Base-by-base conservation (phyloP, 2,329 filamentous ascomycete genomes). In the Fonsecaea pedrosoi region DNA sequence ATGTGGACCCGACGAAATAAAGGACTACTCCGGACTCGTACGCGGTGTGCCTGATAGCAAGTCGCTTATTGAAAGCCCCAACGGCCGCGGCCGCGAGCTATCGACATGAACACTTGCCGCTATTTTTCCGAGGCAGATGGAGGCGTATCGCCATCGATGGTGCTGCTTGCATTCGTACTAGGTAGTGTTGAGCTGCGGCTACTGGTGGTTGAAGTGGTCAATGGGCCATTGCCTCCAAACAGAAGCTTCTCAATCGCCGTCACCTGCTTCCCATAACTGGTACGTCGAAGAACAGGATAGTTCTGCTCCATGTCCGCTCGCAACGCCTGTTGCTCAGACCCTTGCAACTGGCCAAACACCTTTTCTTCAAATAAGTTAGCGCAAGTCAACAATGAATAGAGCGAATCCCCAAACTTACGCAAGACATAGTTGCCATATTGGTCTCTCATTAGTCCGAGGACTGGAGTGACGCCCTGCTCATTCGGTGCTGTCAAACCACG, bases 351-450 rank as follows among this genome's bases (percentile, higher is more conserved):
- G 7, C 81, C 83, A 38, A 96, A 82, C 4, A 97, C 84, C 81
- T 94, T 96, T 81, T 97, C 92, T 96, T 75, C 37, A 65, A 25
- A n/a, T 12, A 8, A 21, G 12, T 78, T 66, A 76, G 77, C 76
- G 69, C 76, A 70, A 4, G 25, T 56, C 18, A 13, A 34, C 13
- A 45, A 8, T 9, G 37, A 2, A 21, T 25, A 3, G 3, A 3
- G 21, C 18, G 32, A 18, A 32, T 15, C n/a, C 25, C 42, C 53
- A 10, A 32, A 88, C 92, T 88, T 87, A 96, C 93, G 94, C 69
- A 98, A 90, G 5, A 98, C 94, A 76, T 98, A 99, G 78, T 99
- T 99, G 67, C 92, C 95, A 77, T 90, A 98, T 70, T 92, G 90
- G 76, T 99, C 94, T 71, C 90, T 91, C 85, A 97, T 93, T 79